Conservation (phyloP, 2,329 filamentous ascomycete species). For the Metarhizium guizhouense region DNA sequence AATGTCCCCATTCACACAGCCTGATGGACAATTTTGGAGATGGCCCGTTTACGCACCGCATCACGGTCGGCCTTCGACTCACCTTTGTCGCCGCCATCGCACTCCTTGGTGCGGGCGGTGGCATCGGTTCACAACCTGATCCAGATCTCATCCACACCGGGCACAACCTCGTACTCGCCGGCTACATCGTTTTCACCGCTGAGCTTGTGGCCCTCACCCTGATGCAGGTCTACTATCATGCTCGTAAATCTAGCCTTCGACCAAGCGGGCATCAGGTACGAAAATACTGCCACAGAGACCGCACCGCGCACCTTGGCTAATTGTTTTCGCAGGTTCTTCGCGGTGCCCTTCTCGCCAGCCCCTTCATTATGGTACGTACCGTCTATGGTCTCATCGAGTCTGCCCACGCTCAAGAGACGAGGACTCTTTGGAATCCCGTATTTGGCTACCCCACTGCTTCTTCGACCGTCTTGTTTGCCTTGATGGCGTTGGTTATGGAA, state of each 20-base stretch:
- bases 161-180: slow-evolving; percentile 12
- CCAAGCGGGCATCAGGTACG: slow-evolving; percentile 11
- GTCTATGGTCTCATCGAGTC: slow-evolving; percentile 14
- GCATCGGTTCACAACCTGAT: slow-evolving; percentile 8
- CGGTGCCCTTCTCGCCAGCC: slow-evolving; percentile 11
- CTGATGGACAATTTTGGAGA: slow-evolving; percentile 14
- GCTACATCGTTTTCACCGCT: slow-evolving; percentile 14
- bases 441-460: slow-evolving; percentile 3
- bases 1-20: slow-evolving; percentile 3
- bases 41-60: slow-evolving; percentile 10
- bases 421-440: slow-evolving; percentile 12
- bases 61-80: slow-evolving; percentile 10
- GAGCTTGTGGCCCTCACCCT: slow-evolving; percentile 10
- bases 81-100: slow-evolving; percentile 9
- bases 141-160: neutral
- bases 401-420: neutral
- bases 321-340: slow-evolving; percentile 7
- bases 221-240: slow-evolving; percentile 11
- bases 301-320: neutral
- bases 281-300: too few relatives aligned
- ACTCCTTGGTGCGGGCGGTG: slow-evolving; percentile 13
- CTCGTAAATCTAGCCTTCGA: slow-evolving; percentile 6
- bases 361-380: slow-evolving; percentile 13
- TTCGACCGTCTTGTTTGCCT: slow-evolving; percentile 6
- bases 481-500: slow-evolving; percentile 11